Conservation (phyloP, 805 yeast species). For the Hanseniaspora pseudoguilliermondii region DNA sequence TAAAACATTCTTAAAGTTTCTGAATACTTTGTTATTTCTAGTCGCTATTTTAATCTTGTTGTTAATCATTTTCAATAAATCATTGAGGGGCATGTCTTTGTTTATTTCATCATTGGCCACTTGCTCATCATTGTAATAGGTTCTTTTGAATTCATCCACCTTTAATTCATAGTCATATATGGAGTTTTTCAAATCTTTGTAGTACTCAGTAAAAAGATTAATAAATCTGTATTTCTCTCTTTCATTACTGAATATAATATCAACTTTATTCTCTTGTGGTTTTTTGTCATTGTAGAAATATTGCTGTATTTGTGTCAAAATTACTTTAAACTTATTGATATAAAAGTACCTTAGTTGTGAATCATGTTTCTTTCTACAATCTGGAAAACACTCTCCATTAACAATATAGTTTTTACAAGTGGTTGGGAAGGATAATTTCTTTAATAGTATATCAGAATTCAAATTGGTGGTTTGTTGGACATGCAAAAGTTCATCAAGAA, state of each 20-base stretch:
- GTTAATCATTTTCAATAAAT: background rate
- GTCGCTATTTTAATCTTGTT: background rate
- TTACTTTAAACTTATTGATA: background rate
- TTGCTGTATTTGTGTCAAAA: background rate
- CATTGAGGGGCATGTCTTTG: background rate
- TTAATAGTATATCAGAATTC: background rate
- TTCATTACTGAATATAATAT: background rate
- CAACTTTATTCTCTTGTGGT: too few species aligned
- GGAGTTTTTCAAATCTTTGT: background rate
- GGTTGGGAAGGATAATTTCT: background rate
- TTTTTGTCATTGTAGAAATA: background rate
- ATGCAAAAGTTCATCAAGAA: background rate
- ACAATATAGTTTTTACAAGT: conserved; percentile 2
- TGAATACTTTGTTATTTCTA: background rate
- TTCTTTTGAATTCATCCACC: conserved; percentile 3
- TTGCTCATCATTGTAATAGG: background rate
- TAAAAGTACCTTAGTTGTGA: background rate
- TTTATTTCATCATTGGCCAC: background rate
- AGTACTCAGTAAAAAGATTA: background rate
- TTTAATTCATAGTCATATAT: conserved; percentile 6
- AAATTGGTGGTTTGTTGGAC: background rate
- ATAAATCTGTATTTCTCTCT: conserved; percentile 5
- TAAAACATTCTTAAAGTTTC: background rate
- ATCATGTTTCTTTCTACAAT: conserved; percentile 5
- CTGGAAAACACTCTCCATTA: conserved; percentile 1